Conservation (phyloP, 176 grass and related monocot genomes). For the Raddia distichophylla region DNA sequence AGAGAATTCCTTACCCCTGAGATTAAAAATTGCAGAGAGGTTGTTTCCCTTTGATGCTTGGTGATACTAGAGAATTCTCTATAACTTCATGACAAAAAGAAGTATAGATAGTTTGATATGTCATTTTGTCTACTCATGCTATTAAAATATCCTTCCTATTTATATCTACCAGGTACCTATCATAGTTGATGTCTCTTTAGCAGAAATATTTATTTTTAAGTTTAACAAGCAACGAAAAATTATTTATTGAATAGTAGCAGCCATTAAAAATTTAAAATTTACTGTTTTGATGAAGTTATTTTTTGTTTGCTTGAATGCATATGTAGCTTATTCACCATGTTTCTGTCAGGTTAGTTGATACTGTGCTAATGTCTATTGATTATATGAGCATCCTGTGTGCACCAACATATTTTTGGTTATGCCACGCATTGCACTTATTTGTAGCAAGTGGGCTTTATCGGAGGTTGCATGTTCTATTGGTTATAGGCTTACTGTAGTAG, state of each 20-base stretch:
- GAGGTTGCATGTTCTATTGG: background rate
- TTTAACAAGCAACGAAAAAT: background rate
- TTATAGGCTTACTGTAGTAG: background rate
- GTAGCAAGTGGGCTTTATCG: background rate
- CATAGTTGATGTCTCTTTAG: background rate
- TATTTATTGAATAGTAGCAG: conserved; percentile 4
- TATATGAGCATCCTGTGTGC: background rate
- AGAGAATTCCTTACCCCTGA: no score
- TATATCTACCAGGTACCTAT: background rate
- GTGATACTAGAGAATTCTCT: no score
- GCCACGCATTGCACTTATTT: background rate
- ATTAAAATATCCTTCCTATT: background rate
- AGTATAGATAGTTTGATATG: no score
- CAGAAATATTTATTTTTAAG: conserved; percentile 22
- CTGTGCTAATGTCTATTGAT: background rate
- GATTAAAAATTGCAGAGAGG: no score
- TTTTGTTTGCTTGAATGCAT: background rate
- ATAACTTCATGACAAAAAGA: no score
- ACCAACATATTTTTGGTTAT: background rate
- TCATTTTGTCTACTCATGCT: background rate
- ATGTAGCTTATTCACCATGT: background rate
- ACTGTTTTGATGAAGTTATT: background rate
- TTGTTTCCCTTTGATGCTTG: no score
- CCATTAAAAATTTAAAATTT: background rate
- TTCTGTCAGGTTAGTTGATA: background rate